Evolutionary conservation across 2,329 filamentous ascomycete species (phyloP).

Genomic region (Dendrostoma leiphaemia): DNA sequence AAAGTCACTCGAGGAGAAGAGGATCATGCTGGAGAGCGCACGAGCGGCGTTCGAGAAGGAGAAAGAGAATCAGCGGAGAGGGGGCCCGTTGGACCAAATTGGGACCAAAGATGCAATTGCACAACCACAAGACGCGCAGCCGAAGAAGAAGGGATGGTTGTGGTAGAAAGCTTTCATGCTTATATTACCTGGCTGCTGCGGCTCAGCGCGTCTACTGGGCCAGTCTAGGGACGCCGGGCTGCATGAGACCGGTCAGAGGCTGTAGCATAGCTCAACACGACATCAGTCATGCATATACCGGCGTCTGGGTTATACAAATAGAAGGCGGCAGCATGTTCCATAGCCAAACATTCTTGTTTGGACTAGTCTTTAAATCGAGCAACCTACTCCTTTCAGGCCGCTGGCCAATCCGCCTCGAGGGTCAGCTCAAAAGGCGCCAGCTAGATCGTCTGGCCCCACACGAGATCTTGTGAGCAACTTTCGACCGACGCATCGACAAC

Average conservation of each 20-base stretch:
- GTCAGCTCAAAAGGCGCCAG: neutral
- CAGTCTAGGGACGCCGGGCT: no score
- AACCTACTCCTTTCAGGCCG: conserved; percentile 25
- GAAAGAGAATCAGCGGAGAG: conserved; percentile 47
- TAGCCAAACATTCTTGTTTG: neutral
- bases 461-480: neutral
- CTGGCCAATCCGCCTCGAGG: neutral
- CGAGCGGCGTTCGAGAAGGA: conserved; percentile 46
- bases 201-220: no score
- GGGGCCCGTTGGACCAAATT: conserved; percentile 50
- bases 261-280: conserved; percentile 16
- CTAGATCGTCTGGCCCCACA: neutral
- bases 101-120: conserved; percentile 35
- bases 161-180: conserved; percentile 32
- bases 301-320: conserved; percentile 20
- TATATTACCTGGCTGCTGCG: no score
- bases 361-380: conserved; percentile 5
- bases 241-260: neutral
- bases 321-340: conserved; percentile 18
- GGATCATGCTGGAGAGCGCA: conserved; percentile 36
- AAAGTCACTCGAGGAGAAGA: conserved; percentile 31
- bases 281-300: conserved; percentile 11
- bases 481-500: neutral
- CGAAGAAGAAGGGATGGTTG: conserved; percentile 47
- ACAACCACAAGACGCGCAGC: conserved; percentile 22